phyloP scores from a whole-genome alignment of 805 yeast genomes.

The Sugiyamaella qingdaonensis region DNA sequence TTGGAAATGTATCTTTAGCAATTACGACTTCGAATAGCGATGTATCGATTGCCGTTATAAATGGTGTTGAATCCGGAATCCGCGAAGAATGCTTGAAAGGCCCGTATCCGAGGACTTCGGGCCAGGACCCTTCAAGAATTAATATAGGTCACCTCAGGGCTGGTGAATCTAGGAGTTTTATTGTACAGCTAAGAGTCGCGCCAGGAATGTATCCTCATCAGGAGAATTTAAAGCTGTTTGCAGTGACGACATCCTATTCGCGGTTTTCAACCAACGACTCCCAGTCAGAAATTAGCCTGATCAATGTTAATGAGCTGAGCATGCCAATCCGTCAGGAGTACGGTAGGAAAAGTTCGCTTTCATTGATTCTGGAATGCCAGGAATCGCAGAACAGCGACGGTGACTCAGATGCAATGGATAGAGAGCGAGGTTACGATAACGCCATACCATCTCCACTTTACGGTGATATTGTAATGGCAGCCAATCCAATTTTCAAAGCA shows the following conservation, averaged over 20 bases:
- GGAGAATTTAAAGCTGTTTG: slow-evolving; percentile 3
- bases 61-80: not conserved
- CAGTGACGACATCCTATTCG: not conserved
- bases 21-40: not conserved
- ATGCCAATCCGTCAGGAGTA: no score
- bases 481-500: not conserved
- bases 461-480: slow-evolving; percentile 1
- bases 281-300: not conserved
- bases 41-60: not conserved
- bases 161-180: slow-evolving; percentile 12
- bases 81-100: not conserved
- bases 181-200: slow-evolving; percentile 13
- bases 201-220: not conserved
- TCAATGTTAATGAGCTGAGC: not conserved
- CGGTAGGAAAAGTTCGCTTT: no score
- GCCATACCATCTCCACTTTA: not conserved
- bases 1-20: slow-evolving; percentile 14
- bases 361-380: no score
- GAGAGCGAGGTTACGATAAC: not conserved
- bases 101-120: not conserved
- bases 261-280: not conserved
- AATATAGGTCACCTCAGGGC: slow-evolving; percentile 12
- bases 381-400: not conserved
- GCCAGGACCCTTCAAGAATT: not conserved
- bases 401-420: not conserved